Base-by-base conservation (phyloP, 257 asterid genomes). In the Solanum chaucha region DNA sequence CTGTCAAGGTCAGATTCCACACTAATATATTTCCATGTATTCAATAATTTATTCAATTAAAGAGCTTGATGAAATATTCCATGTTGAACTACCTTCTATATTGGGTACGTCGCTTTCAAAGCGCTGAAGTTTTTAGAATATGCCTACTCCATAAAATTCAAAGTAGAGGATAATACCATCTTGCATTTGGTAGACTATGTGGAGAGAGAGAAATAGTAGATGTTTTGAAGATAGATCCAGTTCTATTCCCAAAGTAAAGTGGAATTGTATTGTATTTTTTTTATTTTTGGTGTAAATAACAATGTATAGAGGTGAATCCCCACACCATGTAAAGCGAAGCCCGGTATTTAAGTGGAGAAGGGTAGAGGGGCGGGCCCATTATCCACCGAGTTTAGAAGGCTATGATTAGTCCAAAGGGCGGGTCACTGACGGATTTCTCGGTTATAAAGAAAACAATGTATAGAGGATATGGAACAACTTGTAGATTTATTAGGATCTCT, bases 1-100 rank as follows among this genome's bases (percentile, higher is more conserved):
- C 98, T n/a, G 99, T 97, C 88, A 97, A 97, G 99, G 99, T 94
- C 80, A 85, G 83, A 51, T 84, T 85, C 75, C 48, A 89, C 73
- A 86, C 87, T 86, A 61, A 61, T 32, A 82, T 83, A 80, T 83
- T 80, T 28, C 65, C 67, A 80, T 3, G 24, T 28, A 30, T 81
- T 81, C 44, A 17, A 10, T 28, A 81, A 48, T 81, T 75, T 46
- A 48, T 48, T 46, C 38, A 51, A 81, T 81, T 17, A 48, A 80
- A 80, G 68, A 46, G 85, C 41, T 81, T 30, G 68, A 81, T 10
- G 85, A 81, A 44, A 81, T 48, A 48, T 46, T 81, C 68, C 6
- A 15, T 6, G 68, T 75, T n/a, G 58, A 75, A n/a, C 59, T 22
- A 35, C 58, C 35, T 75, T 40, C 0, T 75, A 20, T 73, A 24